Base-by-base conservation (phyloP, 352 stramenopile genomes). In the Pythium rhizo-oryzae region DNA sequence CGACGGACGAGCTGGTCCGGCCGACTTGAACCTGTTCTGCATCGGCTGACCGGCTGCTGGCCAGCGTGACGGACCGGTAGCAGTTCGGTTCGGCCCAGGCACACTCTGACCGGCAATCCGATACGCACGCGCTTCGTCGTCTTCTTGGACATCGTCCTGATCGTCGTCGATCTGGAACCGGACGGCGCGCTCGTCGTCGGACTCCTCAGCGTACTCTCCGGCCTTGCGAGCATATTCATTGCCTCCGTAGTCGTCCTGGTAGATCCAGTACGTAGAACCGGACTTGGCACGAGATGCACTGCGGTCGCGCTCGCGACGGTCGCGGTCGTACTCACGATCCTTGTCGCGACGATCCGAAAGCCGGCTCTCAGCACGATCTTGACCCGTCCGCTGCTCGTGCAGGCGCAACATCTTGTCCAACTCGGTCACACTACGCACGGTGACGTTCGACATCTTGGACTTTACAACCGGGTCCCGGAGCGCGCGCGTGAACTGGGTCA, bases 331-430 rank as follows among this genome's bases (percentile, higher is more conserved):
- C 7, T 59, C 53, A 47, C 53, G 53, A 12, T 59, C 53, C 5
- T 15, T 24, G 25, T 62, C 55, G 37, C 33, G 16, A 9, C 55
- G 33, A 33, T 44, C 52, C 7, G 25, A 16, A 5, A 19, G 18
- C 25, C 25, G 52, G 21, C 18, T 11, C 25, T 59, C 52, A 13
- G 52, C 5, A 25, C 52, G 52, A 23, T 59, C 33, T 9, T 6
- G 8, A 15, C 52, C 52, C 18, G 35, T 51, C 7, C 55, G 33
- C 3, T 37, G 19, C 33, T 62, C 37, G 35, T 51, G 24, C 8
- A 62, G 55, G 7, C 55, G 55, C 8, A 51, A 23, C 55, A 39
- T 49, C 39, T 62, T 35, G 19, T 62, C 55, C 8, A 62, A 35
- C 3, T 62, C 55, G 3, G n/a, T 62, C 8, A 51, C 35, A 15